Percentiles rank a stretch among this genome's conserved stretches.
phyloP scores from a whole-genome alignment of 2,329 filamentous ascomycete species.

The Blastomyces percursus region DNA sequence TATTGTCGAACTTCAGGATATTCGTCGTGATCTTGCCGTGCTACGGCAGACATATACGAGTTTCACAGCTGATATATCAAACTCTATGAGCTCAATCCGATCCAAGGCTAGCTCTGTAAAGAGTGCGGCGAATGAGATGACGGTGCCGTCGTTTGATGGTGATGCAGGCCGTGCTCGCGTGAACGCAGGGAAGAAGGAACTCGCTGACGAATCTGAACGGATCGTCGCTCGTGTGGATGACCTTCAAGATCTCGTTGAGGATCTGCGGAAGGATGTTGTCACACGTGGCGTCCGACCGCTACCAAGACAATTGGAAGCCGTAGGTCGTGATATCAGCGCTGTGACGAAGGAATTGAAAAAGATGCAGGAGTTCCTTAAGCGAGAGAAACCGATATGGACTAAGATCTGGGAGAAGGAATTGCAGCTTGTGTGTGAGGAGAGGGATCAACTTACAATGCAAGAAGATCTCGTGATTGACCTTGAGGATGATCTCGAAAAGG shows the following conservation, averaged over 20 bases:
- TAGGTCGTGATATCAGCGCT: conserved; percentile 74
- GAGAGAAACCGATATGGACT: conserved; percentile 88
- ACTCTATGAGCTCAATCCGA: conserved; percentile 74
- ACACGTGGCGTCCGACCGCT: conserved; percentile 81
- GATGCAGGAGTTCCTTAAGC: conserved; percentile 82
- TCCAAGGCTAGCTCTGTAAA: conserved; percentile 75
- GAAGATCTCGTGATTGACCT: conserved; percentile 90
- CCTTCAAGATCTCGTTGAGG: conserved; percentile 92
- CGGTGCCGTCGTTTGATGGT: conserved; percentile 60
- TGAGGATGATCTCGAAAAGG: conserved; percentile 90
- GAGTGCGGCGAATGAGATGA: conserved; percentile 57
- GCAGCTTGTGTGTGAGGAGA: conserved; percentile 88
- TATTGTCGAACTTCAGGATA: conserved; percentile 63
- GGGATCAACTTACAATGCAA: conserved; percentile 89
- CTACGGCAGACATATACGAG: conserved; percentile 86
- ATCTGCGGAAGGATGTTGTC: conserved; percentile 94
- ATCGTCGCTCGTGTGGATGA: conserved; percentile 90
- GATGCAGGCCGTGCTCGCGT: conserved; percentile 80
- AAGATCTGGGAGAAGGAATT: conserved; percentile 99
- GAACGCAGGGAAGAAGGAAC: conserved; percentile 70
- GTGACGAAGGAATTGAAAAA: conserved; percentile 82
- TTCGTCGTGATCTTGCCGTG: conserved; percentile 81
- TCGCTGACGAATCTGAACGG: conserved; percentile 77
- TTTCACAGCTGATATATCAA: conserved; percentile 78
- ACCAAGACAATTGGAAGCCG: conserved; percentile 76